Conservation (phyloP, 768 basidiomycete genomes). For the Rubroboletus satanas region DNA sequence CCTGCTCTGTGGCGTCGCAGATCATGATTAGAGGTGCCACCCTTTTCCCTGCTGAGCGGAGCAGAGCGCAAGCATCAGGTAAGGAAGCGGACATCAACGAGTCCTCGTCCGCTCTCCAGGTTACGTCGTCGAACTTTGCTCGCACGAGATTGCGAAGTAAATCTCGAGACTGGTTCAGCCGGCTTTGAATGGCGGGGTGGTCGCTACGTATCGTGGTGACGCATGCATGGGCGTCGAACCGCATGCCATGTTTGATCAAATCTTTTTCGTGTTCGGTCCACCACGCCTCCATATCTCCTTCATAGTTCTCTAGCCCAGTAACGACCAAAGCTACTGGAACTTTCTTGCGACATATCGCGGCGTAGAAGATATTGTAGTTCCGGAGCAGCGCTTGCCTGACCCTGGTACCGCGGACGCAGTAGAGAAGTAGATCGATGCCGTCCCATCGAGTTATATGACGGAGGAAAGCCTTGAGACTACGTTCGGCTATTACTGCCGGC, state of each 20-base stretch:
- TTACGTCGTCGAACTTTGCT: neutral
- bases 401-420: slow-evolving; percentile 34
- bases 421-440: slow-evolving; percentile 32
- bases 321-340: slow-evolving; percentile 33
- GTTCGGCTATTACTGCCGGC: slow-evolving; percentile 23
- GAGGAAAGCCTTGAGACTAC: slow-evolving; percentile 32
- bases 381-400: slow-evolving; percentile 24
- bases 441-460: slow-evolving; percentile 24
- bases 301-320: slow-evolving; percentile 35
- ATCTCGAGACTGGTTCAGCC: slow-evolving; percentile 18
- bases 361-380: slow-evolving; percentile 31
- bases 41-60: slow-evolving; percentile 10
- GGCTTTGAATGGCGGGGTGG: slow-evolving; percentile 22
- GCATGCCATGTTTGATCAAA: slow-evolving; percentile 33
- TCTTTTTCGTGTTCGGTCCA: slow-evolving; percentile 34
- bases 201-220: slow-evolving; percentile 34
- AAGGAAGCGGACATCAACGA: slow-evolving; percentile 16
- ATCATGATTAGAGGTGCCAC: slow-evolving; percentile 12
- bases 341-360: slow-evolving; percentile 28
- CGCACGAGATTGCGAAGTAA: slow-evolving; percentile 20
- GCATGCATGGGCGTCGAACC: slow-evolving; percentile 39
- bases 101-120: slow-evolving; percentile 25
- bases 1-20: slow-evolving; percentile 13
- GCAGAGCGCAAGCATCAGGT: slow-evolving; percentile 19
- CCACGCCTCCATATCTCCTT: slow-evolving; percentile 37